Evolutionary conservation across 2,329 filamentous ascomycete genomes (phyloP).

Genomic region (Cladophialophora psammophila): DNA sequence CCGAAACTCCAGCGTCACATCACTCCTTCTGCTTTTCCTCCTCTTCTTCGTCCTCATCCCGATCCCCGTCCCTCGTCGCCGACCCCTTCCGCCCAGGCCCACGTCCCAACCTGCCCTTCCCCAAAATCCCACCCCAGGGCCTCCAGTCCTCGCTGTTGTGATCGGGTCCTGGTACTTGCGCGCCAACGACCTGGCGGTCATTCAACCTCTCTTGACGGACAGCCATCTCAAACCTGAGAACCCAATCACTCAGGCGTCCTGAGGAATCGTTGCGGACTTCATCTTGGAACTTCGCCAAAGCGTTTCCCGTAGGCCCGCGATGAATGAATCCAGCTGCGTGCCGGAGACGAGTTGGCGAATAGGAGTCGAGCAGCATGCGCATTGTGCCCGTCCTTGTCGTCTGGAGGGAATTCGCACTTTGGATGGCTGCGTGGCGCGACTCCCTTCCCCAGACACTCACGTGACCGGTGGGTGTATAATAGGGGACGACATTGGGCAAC

Average conservation of each 20-base stretch:
- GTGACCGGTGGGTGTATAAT: slow-evolving; percentile 50
- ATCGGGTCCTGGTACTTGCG: slow-evolving; percentile 5
- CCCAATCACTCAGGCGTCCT: slow-evolving; percentile 21
- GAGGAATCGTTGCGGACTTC: slow-evolving; percentile 17
- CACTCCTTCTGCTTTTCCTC: neutral
- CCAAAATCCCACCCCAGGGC: slow-evolving; percentile 18
- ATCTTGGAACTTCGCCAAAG: slow-evolving; percentile 15
- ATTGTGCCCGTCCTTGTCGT: slow-evolving; percentile 27
- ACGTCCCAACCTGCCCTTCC: neutral
- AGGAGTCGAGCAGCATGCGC: slow-evolving; percentile 32
- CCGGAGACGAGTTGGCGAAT: slow-evolving; percentile 25
- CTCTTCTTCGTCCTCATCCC: neutral
- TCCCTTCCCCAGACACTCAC: slow-evolving; percentile 41
- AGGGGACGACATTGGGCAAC: slow-evolving; percentile 49
- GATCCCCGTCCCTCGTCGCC: neutral
- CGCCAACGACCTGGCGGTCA: slow-evolving; percentile 13
- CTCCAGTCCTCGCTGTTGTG: slow-evolving; percentile 14
- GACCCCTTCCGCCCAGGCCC: neutral
- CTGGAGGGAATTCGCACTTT: slow-evolving; percentile 26
- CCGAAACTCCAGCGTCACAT: neutral
- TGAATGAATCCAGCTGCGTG: slow-evolving; percentile 23
- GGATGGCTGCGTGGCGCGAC: slow-evolving; percentile 25
- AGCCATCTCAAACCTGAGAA: slow-evolving; percentile 17
- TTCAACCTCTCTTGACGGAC: slow-evolving; percentile 15
- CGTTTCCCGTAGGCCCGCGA: slow-evolving; percentile 4